These are phyloP conservation scores for Vanrija humicola DNA, from an alignment of 1,284 basidiomycete genomes.

Conservation along the genomic window DNA sequence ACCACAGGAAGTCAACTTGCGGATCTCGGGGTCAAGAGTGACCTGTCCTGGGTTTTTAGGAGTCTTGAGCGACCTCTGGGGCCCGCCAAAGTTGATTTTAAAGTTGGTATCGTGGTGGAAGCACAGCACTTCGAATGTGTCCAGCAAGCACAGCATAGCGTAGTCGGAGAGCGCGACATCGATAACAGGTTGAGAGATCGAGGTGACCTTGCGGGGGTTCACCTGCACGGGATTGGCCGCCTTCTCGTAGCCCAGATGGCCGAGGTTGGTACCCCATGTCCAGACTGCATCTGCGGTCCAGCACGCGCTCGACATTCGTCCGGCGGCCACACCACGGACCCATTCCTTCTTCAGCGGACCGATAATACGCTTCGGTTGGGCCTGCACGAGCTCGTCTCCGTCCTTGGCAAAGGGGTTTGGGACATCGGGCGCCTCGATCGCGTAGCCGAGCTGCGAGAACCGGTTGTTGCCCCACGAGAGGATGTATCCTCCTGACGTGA, in stretches of 20 bases:
- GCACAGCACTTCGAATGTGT: conserved; percentile 73
- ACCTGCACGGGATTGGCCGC: conserved; percentile 71
- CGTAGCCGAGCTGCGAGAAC: conserved; percentile 83
- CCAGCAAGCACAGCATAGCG: conserved; percentile 73
- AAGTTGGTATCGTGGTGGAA: conserved; percentile 72
- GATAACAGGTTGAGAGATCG: conserved; percentile 65
- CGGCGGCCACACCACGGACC: conserved; percentile 80
- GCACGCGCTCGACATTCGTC: conserved; percentile 80
- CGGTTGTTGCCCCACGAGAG: conserved; percentile 87
- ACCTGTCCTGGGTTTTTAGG: conserved; percentile 52
- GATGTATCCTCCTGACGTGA: conserved; percentile 76
- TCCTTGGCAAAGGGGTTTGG: conserved; percentile 33
- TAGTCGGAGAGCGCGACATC: conserved; percentile 71
- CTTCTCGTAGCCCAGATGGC: conserved; percentile 85
- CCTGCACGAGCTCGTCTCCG: conserved; percentile 62
- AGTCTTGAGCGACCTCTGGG: conserved; percentile 10
- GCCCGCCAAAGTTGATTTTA: conserved; percentile 56
- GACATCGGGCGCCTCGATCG: conserved; percentile 58
- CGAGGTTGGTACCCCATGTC: conserved; percentile 94
- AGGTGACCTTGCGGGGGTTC: conserved; percentile 76
- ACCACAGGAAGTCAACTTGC: conserved; percentile 76
- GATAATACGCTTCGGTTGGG: conserved; percentile 68
- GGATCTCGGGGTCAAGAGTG: conserved; percentile 64
- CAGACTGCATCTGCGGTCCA: conserved; percentile 81
- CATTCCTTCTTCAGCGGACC: conserved; percentile 75